phyloP scores from a whole-genome alignment of 768 basidiomycete genomes.

The Tulasnella sp. region DNA sequence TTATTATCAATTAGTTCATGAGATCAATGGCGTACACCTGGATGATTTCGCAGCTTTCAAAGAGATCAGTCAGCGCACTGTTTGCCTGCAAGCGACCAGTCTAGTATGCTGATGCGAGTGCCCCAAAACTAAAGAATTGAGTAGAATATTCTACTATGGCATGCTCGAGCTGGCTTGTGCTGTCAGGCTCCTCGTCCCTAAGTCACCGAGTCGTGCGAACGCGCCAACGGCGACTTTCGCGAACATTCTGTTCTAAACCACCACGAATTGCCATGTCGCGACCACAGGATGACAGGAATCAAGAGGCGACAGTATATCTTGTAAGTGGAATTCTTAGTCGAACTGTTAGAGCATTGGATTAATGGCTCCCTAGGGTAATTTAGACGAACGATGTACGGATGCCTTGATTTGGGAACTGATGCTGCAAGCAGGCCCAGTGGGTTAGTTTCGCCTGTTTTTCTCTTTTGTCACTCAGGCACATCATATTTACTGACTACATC shows the following conservation, averaged over 20 bases:
- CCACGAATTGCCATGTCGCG: slow-evolving; percentile 35
- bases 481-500: not conserved
- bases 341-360: not conserved
- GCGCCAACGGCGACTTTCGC: not conserved
- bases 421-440: slow-evolving; percentile 98
- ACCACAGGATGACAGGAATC: slow-evolving; percentile 84
- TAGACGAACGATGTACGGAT: slow-evolving; percentile 92
- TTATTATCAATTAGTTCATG: no score
- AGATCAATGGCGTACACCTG: no score
- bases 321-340: slow-evolving; percentile 42
- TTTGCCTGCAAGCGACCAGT: no score
- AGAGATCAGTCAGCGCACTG: no score
- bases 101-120: no score
- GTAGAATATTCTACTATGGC: no score
- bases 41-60: no score
- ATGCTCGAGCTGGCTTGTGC: no score
- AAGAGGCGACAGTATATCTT: slow-evolving; percentile 86
- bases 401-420: slow-evolving; percentile 97
- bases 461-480: not conserved
- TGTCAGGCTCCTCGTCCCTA: not conserved
- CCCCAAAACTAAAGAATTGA: no score
- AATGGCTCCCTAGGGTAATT: slow-evolving; percentile 66
- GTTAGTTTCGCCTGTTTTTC: slow-evolving; percentile 48
- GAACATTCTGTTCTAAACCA: slow-evolving; percentile 4
- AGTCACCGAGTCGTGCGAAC: not conserved